Conservation (phyloP, 2,329 filamentous ascomycete genomes). For the Coniosporium tulheliwenetii region DNA sequence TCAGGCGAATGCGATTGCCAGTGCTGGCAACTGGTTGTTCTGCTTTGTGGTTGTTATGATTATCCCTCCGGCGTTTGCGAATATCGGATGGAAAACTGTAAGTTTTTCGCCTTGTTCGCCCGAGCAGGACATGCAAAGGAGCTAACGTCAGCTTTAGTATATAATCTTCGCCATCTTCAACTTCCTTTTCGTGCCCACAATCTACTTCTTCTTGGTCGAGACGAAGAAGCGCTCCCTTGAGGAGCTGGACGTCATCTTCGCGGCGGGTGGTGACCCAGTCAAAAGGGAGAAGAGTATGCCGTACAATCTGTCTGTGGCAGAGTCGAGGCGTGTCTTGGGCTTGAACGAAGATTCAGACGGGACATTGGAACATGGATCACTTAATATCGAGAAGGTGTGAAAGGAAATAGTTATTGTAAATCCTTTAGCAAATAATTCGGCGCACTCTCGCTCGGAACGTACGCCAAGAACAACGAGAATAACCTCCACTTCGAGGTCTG, state of each 20-base stretch:
- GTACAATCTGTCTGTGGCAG: not conserved
- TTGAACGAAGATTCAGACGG: not conserved
- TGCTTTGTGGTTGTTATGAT: constrained; percentile 8
- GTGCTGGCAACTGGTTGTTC: constrained; percentile 39
- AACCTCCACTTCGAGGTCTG: no score
- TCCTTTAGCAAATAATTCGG: no score
- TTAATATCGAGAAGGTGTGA: not conserved
- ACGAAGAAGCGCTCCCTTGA: constrained; percentile 4
- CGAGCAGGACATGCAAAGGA: no score
- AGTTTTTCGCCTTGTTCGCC: not conserved
- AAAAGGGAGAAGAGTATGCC: not conserved
- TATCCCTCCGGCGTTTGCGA: constrained; percentile 3
- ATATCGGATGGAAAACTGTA: constrained; percentile 3
- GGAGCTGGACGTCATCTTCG: constrained; percentile 5
- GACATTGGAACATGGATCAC: not conserved
- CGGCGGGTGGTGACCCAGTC: not conserved
- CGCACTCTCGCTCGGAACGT: no score
- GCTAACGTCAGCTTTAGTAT: not conserved
- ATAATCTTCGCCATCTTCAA: not conserved
- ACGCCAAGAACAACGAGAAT: no score
- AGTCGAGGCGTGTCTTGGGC: not conserved
- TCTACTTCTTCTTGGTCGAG: constrained; percentile 6
- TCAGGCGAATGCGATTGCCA: constrained; percentile 39
- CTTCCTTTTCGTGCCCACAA: constrained; percentile 2
- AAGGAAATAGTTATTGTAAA: constrained; percentile 3